Evolutionary conservation across 495 filamentous ascomycete species (phyloP), one percentile per base, ranked within the genome.

Genomic region (Talaromyces trachyspermus): DNA sequence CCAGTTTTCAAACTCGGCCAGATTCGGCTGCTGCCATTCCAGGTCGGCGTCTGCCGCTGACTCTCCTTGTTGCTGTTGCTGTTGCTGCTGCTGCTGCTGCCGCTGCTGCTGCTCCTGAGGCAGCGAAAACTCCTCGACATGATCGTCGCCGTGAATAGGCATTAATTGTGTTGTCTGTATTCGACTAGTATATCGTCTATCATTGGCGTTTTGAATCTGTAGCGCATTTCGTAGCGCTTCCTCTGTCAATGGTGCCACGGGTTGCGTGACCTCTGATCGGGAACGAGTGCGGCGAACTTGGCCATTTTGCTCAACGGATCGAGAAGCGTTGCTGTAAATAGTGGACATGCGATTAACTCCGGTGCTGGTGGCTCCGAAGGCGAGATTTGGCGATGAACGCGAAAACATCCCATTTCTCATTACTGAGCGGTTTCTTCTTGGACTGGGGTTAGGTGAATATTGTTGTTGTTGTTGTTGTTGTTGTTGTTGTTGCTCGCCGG

Each of bases 301-400:
- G n/a, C 44, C 44, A 5, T 33, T 36, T 11, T 46, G 44, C 23
- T 46, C 43, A 2, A 14, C 43, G 14, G 44, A 33, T 2, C 44
- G 29, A 22, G 44, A 46, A 10, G 44, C 29, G n/a, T 36, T 46
- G 15, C 44, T 46, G 25, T 46, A 37, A 2, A 46, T 46, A 9
- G 44, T 46, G 18, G 44, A 46, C 44, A 46, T 46, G 18, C 44
- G 44, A 22, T 46, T 32, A 18, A 46, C 22, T 46, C 29, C 29
- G 27, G 27, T 24, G 30, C 32, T 9, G 11, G 17, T 11, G 25
- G 15, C 14, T 19, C 38, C 38, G 8, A 37, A 46, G 7, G 44
- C 44, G 30, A 46, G 44, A 22, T 46, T 46, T 17, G 44, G 44
- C 9, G 44, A 46, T 26, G 44, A 46, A 4, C 44, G 44, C 1